Evolutionary conservation across 1,284 basidiomycete genomes (phyloP).

Genomic region (Fomitopsis pinicola): DNA sequence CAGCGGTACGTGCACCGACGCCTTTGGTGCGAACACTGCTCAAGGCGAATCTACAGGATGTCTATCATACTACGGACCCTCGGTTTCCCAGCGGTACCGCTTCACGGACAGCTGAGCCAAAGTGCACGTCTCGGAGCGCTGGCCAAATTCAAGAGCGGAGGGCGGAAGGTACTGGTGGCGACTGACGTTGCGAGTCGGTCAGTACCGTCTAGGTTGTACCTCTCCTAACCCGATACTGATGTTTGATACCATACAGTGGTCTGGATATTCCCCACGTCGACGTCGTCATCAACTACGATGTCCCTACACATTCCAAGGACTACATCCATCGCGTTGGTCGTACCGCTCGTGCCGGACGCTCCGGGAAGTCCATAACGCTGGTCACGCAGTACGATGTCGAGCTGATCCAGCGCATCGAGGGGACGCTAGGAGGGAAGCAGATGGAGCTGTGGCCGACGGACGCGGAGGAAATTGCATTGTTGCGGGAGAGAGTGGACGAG

Average conservation of each 20-base stretch:
- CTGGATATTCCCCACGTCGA: slow-evolving; percentile 97
- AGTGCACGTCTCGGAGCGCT: slow-evolving; percentile 93
- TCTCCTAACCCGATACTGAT: background rate
- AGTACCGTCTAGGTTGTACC: slow-evolving; percentile 17
- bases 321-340: slow-evolving; percentile 99
- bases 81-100: slow-evolving; percentile 92
- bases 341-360: slow-evolving; percentile 93
- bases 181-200: slow-evolving; percentile 96
- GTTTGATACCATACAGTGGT: slow-evolving; percentile 50
- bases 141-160: slow-evolving; percentile 94
- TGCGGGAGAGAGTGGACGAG: slow-evolving; percentile 89
- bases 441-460: slow-evolving; percentile 91
- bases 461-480: slow-evolving; percentile 84
- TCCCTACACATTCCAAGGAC: slow-evolving; percentile 98
- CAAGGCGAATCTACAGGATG: slow-evolving; percentile 43
- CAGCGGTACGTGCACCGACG: slow-evolving; percentile 50
- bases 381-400: slow-evolving; percentile 99
- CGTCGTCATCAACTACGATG: slow-evolving; percentile 97
- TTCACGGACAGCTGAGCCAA: slow-evolving; percentile 95
- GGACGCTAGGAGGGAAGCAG: slow-evolving; percentile 82
- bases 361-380: slow-evolving; percentile 93
- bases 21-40: background rate
- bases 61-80: slow-evolving; percentile 88
- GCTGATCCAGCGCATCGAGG: slow-evolving; percentile 91
- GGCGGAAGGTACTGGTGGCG: slow-evolving; percentile 88